Evolutionary conservation across 257 asterid species (phyloP), one percentile per base, ranked within the genome.

Genomic region (Forsythia suspensa): DNA sequence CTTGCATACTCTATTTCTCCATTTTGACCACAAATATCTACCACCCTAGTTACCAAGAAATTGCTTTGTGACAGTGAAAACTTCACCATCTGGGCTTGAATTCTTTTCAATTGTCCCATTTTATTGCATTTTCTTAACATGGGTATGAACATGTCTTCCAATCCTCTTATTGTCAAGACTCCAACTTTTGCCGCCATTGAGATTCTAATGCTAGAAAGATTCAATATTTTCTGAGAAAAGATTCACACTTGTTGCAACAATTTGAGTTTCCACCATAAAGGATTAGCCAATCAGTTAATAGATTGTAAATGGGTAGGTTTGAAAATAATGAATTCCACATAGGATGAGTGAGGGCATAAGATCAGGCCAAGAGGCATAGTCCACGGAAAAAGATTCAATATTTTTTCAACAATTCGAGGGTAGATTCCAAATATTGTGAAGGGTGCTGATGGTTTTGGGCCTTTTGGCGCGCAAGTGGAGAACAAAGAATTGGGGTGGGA

Each of bases 11-110:
- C 80, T 24, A 84, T 87, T 42, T 87, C 91, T 29, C 92, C 93
- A 41, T 15, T 81, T 83, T 78, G 86, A 76, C 87, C 93, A 76
- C 98, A 94, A 52, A 88, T 83, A 63, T 94, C 91, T 80, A 94
- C 59, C 97, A 92, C 91, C 85, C 82, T 92, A 4, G 97, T 91
- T n/a, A 89, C 92, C 86, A 94, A 83, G 84, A 90, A 88, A 81
- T 85, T 94, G 92, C 97, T 91, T 46, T 87, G 93, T 7, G 87
- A 41, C 40, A 91, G 40, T 15, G 94, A 89, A 15, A 88, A 81
- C 70, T 89, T 90, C 81, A 88, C 88, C 81, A 91, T 86, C 52
- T 87, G 97, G 85, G 92, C 89, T 57, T 92, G 97, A n/a, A 87
- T 82, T 82, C 79, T 88, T 89, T 83, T 94, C 89, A 94, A 65